A percentile compares a stretch with the other conserved stretches of the same genome.
phyloP scores from a whole-genome alignment of 495 filamentous ascomycete genomes.

The Jackrogersella multiformis region DNA sequence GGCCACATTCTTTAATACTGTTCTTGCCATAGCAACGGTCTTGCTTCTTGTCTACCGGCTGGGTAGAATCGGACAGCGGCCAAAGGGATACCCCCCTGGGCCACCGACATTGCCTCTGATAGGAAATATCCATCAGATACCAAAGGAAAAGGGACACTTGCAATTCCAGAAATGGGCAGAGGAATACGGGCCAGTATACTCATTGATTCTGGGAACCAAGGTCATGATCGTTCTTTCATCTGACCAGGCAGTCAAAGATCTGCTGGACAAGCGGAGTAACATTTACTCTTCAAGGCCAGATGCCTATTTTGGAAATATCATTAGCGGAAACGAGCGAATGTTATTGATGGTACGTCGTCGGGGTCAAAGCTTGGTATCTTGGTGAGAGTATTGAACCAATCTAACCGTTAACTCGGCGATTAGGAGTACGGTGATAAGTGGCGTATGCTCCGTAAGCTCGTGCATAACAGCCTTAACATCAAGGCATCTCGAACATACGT shows the following conservation, averaged over 20 bases:
- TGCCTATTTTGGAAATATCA: conserved; percentile 33
- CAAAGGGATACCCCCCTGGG: conserved; percentile 39
- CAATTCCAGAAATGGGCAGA: conserved; percentile 44
- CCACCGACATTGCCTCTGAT: conserved; percentile 44
- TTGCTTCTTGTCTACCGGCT: conserved; percentile 31
- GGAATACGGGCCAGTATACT: conserved; percentile 43
- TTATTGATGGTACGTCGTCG: conserved; percentile 54
- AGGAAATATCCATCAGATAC: conserved; percentile 44
- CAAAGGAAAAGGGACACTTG: conserved; percentile 25
- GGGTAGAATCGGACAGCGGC: conserved; percentile 34
- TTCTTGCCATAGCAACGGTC: background rate
- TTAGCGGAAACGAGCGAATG: conserved; percentile 43
- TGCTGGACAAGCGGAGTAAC: conserved; percentile 44
- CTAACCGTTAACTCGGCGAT: conserved; percentile 17
- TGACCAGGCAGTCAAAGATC: conserved; percentile 44
- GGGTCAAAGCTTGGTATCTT: too few species aligned
- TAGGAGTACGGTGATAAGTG: conserved; percentile 50
- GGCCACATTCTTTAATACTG: conserved; percentile 1
- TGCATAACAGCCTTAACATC: conserved; percentile 40
- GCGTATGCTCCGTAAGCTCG: conserved; percentile 55
- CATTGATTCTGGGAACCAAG: conserved; percentile 43
- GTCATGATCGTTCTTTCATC: conserved; percentile 46
- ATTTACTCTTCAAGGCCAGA: conserved; percentile 45
- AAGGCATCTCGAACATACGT: conserved; percentile 46
- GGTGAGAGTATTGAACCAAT: too few species aligned